Evolutionary conservation across 768 basidiomycete genomes (phyloP).

Genomic region (Agaricus blazei): DNA sequence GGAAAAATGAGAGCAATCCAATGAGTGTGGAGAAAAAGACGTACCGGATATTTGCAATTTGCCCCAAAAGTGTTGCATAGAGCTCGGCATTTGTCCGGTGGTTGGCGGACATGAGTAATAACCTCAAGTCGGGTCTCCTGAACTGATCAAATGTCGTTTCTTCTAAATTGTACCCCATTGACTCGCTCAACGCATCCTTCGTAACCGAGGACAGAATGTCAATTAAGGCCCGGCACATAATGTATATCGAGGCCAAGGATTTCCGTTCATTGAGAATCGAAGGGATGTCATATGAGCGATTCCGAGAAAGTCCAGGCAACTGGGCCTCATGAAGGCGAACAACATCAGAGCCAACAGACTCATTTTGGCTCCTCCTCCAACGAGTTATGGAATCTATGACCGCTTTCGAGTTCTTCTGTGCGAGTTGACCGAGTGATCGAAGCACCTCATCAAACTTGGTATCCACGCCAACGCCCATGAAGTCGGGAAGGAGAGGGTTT

Average conservation of each 20-base stretch:
- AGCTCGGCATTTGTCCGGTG: constrained; percentile 78
- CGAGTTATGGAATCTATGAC: constrained; percentile 85
- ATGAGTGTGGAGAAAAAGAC: constrained; percentile 16
- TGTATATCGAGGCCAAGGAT: constrained; percentile 80
- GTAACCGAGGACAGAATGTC: constrained; percentile 67
- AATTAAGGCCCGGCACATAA: constrained; percentile 85
- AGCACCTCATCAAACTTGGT: constrained; percentile 79
- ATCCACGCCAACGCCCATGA: constrained; percentile 72
- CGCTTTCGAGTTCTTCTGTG: constrained; percentile 76
- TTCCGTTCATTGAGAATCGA: constrained; percentile 63
- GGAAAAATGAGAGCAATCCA: neutral
- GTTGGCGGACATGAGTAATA: constrained; percentile 64
- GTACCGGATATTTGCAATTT: constrained; percentile 76
- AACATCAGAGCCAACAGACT: constrained; percentile 48
- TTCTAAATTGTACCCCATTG: constrained; percentile 76
- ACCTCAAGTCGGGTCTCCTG: constrained; percentile 61
- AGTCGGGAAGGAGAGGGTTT: constrained; percentile 60
- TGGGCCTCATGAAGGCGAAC: constrained; percentile 43
- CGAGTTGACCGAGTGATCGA: constrained; percentile 80
- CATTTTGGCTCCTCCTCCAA: constrained; percentile 78
- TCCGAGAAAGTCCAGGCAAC: constrained; percentile 27
- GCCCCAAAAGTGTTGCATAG: constrained; percentile 80
- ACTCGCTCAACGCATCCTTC: constrained; percentile 74
- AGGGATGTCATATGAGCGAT: constrained; percentile 43
- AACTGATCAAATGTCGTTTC: constrained; percentile 87